Percentiles rank a stretch among this genome's conserved stretches.
phyloP scores from a whole-genome alignment of 2,329 filamentous ascomycete species.

The Pseudodiploospora longispora region DNA sequence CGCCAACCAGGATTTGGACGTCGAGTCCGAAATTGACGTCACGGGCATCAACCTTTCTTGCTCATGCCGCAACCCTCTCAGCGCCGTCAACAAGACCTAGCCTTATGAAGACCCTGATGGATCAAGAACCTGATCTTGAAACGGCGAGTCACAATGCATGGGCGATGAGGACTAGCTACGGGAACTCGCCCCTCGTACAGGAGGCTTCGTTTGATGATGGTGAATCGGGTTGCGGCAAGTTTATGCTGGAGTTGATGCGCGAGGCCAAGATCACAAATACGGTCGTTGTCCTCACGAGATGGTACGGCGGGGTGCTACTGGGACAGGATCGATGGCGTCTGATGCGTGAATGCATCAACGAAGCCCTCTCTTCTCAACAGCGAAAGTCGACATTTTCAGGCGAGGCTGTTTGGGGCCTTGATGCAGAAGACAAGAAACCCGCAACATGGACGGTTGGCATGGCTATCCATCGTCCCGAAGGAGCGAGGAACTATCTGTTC shows the following conservation, averaged over 20 bases:
- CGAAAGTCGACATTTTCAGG: constrained; percentile 29
- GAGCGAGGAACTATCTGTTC: constrained; percentile 51
- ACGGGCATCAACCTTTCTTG: constrained; percentile 50
- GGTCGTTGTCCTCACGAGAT: constrained; percentile 51
- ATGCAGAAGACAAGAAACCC: constrained; percentile 43
- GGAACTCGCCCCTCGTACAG: constrained; percentile 31
- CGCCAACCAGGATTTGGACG: constrained; percentile 33
- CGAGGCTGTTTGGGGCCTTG: constrained; percentile 54
- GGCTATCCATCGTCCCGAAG: constrained; percentile 67
- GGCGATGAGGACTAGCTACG: constrained; percentile 31
- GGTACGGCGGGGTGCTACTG: constrained; percentile 55
- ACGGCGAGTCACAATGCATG: constrained; percentile 52
- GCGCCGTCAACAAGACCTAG: constrained; percentile 33
- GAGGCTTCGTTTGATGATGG: constrained; percentile 53
- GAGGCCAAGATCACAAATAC: constrained; percentile 43
- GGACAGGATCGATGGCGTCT: constrained; percentile 55
- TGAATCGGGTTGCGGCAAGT: constrained; percentile 50
- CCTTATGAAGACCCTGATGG: constrained; percentile 40
- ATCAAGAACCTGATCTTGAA: constrained; percentile 39
- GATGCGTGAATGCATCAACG: constrained; percentile 49
- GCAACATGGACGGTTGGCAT: constrained; percentile 41
- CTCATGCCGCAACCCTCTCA: constrained; percentile 34
- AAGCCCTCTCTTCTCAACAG: constrained; percentile 43
- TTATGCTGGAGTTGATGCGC: constrained; percentile 46
- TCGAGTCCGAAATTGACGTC: constrained; percentile 42